A percentile compares a stretch with the other conserved stretches of the same genome.
phyloP scores from a whole-genome alignment of 805 yeast species.

The Pichia gijzeniarum region DNA sequence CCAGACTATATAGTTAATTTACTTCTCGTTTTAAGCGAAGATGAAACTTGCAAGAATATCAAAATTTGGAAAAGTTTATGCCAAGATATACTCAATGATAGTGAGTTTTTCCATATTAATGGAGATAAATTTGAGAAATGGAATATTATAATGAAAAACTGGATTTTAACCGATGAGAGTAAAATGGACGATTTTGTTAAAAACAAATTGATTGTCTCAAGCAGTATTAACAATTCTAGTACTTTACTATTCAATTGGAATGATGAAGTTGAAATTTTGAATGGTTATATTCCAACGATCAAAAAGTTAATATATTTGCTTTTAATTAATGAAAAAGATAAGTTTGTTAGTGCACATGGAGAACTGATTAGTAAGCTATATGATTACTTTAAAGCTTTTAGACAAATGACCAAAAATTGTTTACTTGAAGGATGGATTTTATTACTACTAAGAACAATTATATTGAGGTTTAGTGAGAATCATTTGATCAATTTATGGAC shows the following conservation, averaged over 20 bases:
- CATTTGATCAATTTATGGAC: conserved; percentile 71
- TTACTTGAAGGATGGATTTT: conserved; percentile 40
- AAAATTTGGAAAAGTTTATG: conserved; percentile 62
- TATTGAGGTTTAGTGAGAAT: conserved; percentile 53
- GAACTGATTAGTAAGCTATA: conserved; percentile 34
- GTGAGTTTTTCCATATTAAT: conserved; percentile 42
- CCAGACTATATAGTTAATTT: conserved; percentile 37
- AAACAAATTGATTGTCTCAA: conserved; percentile 33
- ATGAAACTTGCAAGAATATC: conserved; percentile 32
- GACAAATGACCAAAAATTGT: conserved; percentile 20
- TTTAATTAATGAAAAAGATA: conserved; percentile 55
- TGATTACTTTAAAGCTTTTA: conserved; percentile 26
- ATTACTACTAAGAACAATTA: conserved; percentile 55
- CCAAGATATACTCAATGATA: conserved; percentile 59
- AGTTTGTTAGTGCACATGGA: conserved; percentile 44
- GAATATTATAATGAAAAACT: conserved; percentile 48
- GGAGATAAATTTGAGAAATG: conserved; percentile 35
- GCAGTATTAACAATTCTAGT: conserved; percentile 43
- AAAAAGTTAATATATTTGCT: conserved; percentile 60
- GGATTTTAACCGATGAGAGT: conserved; percentile 63
- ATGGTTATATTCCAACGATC: conserved; percentile 31
- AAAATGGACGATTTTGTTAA: conserved; percentile 46
- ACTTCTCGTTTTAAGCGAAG: conserved; percentile 30
- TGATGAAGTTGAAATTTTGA: conserved; percentile 28
- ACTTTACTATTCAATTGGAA: conserved; percentile 36